phyloP scores from a whole-genome alignment of 2,329 filamentous ascomycete genomes.

The Fusarium vanettenii region DNA sequence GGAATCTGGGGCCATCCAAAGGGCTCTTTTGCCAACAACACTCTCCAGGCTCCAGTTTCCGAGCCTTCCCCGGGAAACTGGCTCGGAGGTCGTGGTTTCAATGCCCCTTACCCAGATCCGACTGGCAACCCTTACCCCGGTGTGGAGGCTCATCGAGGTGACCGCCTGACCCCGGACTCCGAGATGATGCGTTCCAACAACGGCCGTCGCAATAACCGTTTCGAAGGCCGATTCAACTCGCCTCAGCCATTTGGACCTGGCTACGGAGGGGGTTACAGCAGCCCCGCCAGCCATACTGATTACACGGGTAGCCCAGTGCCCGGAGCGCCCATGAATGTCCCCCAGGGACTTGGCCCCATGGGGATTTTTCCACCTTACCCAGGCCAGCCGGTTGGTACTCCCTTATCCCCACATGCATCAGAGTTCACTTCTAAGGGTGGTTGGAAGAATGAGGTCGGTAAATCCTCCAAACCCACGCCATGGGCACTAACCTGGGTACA shows the following conservation, averaged over 20 bases:
- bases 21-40: constrained; percentile 49
- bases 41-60: constrained; percentile 50
- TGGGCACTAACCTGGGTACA: constrained; percentile 44
- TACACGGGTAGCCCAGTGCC: constrained; percentile 50
- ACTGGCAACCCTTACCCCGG: constrained; percentile 46
- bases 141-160: constrained; percentile 57
- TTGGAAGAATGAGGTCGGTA: constrained; percentile 68
- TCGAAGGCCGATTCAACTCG: constrained; percentile 57
- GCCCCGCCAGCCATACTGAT: constrained; percentile 50
- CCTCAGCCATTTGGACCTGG: constrained; percentile 48
- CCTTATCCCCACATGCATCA: constrained; percentile 78
- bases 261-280: constrained; percentile 53
- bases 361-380: constrained; percentile 60
- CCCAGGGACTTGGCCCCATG: constrained; percentile 52
- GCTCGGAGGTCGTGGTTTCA: constrained; percentile 56
- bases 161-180: constrained; percentile 61
- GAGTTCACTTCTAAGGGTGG: constrained; percentile 73
- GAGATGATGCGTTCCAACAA: constrained; percentile 58
- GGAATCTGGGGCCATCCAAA: constrained; percentile 68
- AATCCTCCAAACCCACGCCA: neutral
- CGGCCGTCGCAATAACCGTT: constrained; percentile 59
- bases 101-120: constrained; percentile 55
- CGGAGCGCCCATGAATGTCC: constrained; percentile 47
- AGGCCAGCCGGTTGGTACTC: constrained; percentile 70
- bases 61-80: constrained; percentile 55